These are phyloP conservation scores for Haplosporangium sp. DNA, from an alignment of 371 early-diverging fungal genomes.

Conservation along the genomic window DNA sequence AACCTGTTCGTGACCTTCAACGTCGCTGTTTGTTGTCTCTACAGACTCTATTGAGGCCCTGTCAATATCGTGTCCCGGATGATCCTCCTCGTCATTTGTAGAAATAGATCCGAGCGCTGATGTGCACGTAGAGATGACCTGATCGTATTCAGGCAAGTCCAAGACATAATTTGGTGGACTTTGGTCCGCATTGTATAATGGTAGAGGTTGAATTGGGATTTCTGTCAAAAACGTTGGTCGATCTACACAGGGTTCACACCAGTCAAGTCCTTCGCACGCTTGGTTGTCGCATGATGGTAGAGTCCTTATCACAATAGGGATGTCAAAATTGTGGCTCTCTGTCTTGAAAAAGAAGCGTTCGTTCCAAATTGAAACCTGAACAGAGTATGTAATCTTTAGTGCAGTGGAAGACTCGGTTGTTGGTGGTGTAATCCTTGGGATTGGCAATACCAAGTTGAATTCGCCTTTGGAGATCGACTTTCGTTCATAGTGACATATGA, in stretches of 20 bases:
- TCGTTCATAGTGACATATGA: conserved; percentile 53
- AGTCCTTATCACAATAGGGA: conserved; percentile 51
- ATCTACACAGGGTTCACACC: conserved; percentile 55
- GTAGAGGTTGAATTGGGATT: conserved; percentile 41
- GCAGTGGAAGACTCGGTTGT: conserved; percentile 50
- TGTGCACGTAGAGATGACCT: conserved; percentile 7
- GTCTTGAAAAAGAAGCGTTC: conserved; percentile 56
- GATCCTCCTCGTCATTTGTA: not conserved
- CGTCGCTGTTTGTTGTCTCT: conserved; percentile 21
- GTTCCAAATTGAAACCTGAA: conserved; percentile 56
- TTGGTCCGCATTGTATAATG: conserved; percentile 40
- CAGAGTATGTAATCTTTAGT: conserved; percentile 54
- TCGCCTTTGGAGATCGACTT: conserved; percentile 53
- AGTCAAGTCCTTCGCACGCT: conserved; percentile 51
- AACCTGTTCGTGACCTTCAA: conserved; percentile 21
- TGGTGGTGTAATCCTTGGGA: conserved; percentile 51
- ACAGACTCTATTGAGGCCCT: conserved; percentile 4
- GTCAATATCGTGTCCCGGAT: conserved; percentile 10
- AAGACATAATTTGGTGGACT: conserved; percentile 39
- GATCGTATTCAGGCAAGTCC: conserved; percentile 42
- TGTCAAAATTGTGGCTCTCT: conserved; percentile 52
- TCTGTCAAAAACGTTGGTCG: conserved; percentile 54
- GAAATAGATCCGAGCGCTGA: conserved; percentile 12
- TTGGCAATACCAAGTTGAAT: conserved; percentile 41
- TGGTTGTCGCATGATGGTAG: conserved; percentile 52